Evolutionary conservation across 306 rosid species (phyloP).

Genomic region (Sechiopsis laciniata): DNA sequence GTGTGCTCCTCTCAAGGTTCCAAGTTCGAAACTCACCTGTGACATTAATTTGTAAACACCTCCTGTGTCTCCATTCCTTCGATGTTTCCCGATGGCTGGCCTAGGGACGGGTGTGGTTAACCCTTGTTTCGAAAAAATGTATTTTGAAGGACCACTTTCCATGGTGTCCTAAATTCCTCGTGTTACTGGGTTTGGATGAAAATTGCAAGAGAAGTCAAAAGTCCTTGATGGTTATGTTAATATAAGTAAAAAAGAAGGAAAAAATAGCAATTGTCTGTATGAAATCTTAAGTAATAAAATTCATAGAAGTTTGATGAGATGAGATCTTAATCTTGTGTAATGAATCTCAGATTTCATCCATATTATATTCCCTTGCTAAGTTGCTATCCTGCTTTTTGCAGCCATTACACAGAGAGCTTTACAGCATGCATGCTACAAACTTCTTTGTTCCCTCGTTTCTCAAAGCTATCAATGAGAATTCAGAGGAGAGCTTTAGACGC

Average conservation of each 20-base stretch:
- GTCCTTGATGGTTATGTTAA: neutral
- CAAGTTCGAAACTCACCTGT: no score
- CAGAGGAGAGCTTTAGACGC: conserved; percentile 62
- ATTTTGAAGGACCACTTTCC: conserved; percentile 1
- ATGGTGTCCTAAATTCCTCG: neutral
- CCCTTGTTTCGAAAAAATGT: no score
- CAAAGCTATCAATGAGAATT: conserved; percentile 58
- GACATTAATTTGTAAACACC: no score
- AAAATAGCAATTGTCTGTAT: neutral
- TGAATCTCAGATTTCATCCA: conserved; percentile 26
- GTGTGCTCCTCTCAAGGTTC: no score
- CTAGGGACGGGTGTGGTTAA: no score
- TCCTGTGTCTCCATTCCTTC: no score
- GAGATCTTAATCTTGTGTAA: neutral
- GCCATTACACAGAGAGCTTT: conserved; percentile 68
- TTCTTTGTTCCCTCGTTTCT: conserved; percentile 89
- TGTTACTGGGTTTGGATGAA: neutral
- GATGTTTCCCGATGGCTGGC: no score
- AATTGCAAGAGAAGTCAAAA: conserved; percentile 1
- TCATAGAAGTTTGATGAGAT: neutral
- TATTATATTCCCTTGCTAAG: conserved; percentile 14
- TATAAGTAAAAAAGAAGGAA: neutral
- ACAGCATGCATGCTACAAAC: conserved; percentile 51
- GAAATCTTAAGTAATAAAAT: neutral
- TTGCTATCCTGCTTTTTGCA: conserved; percentile 31